Conservation (phyloP, 495 filamentous ascomycete species). For the Choiromyces venosus region DNA sequence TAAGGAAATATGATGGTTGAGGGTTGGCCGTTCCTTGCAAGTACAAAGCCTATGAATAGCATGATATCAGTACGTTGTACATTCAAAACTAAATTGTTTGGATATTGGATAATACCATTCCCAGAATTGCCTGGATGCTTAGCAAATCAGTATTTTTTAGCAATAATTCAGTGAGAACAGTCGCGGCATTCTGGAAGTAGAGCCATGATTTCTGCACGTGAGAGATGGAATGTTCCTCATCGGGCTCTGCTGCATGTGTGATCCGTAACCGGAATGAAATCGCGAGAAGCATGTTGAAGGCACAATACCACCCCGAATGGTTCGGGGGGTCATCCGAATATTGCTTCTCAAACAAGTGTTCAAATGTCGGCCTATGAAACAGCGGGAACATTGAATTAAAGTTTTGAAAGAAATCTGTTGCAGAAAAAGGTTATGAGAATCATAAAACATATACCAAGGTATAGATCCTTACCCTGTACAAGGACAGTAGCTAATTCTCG, state of each 20-base stretch:
- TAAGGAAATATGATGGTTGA: constrained; percentile 87
- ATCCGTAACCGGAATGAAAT: constrained; percentile 86
- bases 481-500: constrained; percentile 71
- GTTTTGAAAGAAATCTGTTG: constrained; percentile 81
- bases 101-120: constrained; percentile 59
- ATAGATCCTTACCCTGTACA: constrained; percentile 56
- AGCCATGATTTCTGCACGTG: constrained; percentile 73
- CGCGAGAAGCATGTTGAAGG: constrained; percentile 86
- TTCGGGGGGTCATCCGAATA: constrained; percentile 91
- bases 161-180: constrained; percentile 81
- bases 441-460: constrained; percentile 7
- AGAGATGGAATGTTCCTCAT: constrained; percentile 58
- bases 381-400: constrained; percentile 98
- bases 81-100: neutral
- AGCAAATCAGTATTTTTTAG: constrained; percentile 94
- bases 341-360: constrained; percentile 88
- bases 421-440: constrained; percentile 18
- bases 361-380: constrained; percentile 96
- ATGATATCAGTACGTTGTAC: neutral
- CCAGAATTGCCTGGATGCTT: constrained; percentile 92
- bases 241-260: constrained; percentile 86
- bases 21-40: constrained; percentile 96
- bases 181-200: constrained; percentile 94
- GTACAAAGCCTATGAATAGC: constrained; percentile 64
- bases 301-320: constrained; percentile 97